Conservation (phyloP, 192 early-diverging fungal genomes). For the Podochytrium sp. region DNA sequence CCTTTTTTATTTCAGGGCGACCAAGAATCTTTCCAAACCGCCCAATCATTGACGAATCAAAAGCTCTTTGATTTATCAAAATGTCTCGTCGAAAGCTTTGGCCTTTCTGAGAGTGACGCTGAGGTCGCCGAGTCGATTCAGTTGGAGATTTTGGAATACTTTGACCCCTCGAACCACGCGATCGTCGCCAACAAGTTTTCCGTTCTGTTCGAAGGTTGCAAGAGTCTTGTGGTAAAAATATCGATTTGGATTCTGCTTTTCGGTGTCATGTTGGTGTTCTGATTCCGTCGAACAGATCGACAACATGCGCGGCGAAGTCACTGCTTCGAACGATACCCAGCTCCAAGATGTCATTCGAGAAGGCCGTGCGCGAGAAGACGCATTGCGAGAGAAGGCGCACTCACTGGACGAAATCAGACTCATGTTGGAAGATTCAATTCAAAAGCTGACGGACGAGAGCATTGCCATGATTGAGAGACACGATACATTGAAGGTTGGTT, state of each 20-base stretch:
- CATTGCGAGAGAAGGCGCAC: not conserved
- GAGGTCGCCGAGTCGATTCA: not conserved
- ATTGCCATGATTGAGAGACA: not conserved
- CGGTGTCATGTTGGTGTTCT: no score
- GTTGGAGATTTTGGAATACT: not conserved
- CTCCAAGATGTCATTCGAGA: not conserved
- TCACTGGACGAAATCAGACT: not conserved
- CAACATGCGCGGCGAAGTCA: not conserved
- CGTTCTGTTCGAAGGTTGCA: not conserved
- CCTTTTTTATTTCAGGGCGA: not conserved
- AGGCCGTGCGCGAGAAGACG: not conserved
- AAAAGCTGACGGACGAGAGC: not conserved
- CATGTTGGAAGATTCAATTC: not conserved
- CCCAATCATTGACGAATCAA: not conserved
- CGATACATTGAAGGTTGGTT: not conserved
- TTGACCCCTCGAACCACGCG: not conserved
- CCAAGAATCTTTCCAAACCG: not conserved
- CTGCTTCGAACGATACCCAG: not conserved
- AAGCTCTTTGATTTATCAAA: slow-evolving; percentile 2
- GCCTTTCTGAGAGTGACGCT: not conserved
- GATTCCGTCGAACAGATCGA: not conserved
- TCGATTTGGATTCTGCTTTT: not conserved
- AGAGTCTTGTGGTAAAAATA: not conserved
- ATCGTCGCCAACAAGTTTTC: not conserved
- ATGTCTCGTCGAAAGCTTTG: slow-evolving; percentile 2